Evolutionary conservation across 495 filamentous ascomycete species (phyloP), one percentile per base, ranked within the genome.

Genomic region (Endocarpon pusillum): DNA sequence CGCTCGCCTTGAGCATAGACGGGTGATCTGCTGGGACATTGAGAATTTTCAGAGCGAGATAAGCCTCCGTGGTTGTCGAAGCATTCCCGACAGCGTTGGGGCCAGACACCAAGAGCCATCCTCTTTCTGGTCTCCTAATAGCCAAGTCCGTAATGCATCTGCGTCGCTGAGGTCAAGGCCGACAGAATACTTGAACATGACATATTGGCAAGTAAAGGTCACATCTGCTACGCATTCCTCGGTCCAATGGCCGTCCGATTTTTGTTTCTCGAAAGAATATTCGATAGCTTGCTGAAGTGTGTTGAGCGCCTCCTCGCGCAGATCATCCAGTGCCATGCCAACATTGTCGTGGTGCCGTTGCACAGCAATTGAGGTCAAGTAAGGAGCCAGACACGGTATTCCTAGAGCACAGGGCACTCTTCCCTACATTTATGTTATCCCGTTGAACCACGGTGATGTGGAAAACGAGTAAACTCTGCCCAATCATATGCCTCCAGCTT

Each of bases 101-200:
- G 57, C 58, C 10, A 58, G 30, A 2, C 45, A 39, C 59, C 55
- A 65, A 1, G 57, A 57, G 6, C 59, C 61, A 39, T 63, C 57
- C 4, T 14, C n/a, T 15, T 49, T 46, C 15, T 57, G 55, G 10
- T 52, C 32, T 1, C 43, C 48, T 0, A 59, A 36, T 0, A 56
- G 18, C 21, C 39, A 46, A 4, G 19, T 33, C 21, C 18, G 19
- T 6, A 41, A 42, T 1, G 36, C 29, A n/a, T 42, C 26, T 2
- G 3, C 10, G 21, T 53, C 51, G 9, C 18, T 9, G 3, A 51
- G 23, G 14, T 51, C 42, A 1, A 53, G 31, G 3, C 45, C 49
- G 5, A 56, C 16, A 7, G 53, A 44, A 7, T 56, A 40, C 15
- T 39, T 40, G 5, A 58, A 31, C 11, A 54, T 51, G 11, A 62